phyloP scores from a whole-genome alignment of 2,329 filamentous ascomycete genomes.

The Aspergillus pseudoterreus region DNA sequence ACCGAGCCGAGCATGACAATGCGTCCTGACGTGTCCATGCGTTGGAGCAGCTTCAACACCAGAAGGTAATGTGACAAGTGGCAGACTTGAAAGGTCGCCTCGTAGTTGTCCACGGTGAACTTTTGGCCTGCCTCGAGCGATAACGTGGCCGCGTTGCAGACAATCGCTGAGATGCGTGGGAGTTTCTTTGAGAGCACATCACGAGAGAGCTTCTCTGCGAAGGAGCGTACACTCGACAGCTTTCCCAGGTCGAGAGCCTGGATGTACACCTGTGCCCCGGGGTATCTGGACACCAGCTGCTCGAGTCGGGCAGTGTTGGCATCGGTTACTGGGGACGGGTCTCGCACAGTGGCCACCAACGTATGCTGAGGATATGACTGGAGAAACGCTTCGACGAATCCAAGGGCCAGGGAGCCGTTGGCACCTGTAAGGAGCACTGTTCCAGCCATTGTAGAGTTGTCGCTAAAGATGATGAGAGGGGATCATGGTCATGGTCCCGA shows the following conservation, averaged over 20 bases:
- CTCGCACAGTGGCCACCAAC: slow-evolving; percentile 28
- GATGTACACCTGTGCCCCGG: slow-evolving; percentile 25
- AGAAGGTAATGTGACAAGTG: slow-evolving; percentile 39
- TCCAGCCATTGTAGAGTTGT: slow-evolving; percentile 14
- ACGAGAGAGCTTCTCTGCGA: slow-evolving; percentile 22
- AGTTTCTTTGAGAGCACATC: slow-evolving; percentile 27
- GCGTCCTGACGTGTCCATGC: slow-evolving; percentile 19
- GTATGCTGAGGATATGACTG: slow-evolving; percentile 18
- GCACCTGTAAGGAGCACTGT: slow-evolving; percentile 29
- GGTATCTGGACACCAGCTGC: slow-evolving; percentile 16
- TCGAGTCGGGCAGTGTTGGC: slow-evolving; percentile 25
- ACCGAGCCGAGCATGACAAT: slow-evolving; percentile 32
- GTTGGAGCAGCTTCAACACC: slow-evolving; percentile 34
- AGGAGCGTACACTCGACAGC: slow-evolving; percentile 33
- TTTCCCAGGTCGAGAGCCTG: slow-evolving; percentile 35
- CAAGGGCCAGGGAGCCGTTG: slow-evolving; percentile 31
- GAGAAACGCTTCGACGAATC: slow-evolving; percentile 24
- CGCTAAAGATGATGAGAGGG: neutral
- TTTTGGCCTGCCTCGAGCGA: slow-evolving; percentile 31
- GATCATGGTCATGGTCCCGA: neutral
- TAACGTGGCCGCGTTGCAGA: slow-evolving; percentile 43
- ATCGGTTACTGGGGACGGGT: slow-evolving; percentile 20
- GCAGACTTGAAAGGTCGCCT: slow-evolving; percentile 40
- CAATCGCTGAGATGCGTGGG: slow-evolving; percentile 32
- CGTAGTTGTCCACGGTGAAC: slow-evolving; percentile 35